Evolutionary conservation across 2,329 filamentous ascomycete genomes (phyloP).

Genomic region (Ophiostoma piceae): DNA sequence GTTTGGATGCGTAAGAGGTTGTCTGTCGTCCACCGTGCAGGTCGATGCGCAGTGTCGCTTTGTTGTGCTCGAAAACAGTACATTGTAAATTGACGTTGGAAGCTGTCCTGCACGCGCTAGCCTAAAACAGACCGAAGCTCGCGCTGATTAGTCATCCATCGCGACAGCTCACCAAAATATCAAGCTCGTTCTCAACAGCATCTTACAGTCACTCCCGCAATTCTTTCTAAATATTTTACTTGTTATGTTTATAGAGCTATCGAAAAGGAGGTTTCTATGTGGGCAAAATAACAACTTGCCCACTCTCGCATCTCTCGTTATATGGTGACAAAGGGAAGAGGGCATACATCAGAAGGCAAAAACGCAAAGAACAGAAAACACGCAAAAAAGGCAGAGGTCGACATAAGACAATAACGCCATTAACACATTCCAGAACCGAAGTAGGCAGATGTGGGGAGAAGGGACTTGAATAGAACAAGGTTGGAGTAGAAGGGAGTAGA

Average conservation of each 20-base stretch:
- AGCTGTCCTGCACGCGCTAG: not conserved
- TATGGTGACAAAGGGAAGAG: slow-evolving; percentile 17
- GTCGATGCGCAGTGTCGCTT: not conserved
- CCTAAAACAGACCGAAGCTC: not conserved
- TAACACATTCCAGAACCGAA: slow-evolving; percentile 11
- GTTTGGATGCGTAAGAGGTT: not conserved
- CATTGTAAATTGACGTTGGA: not conserved
- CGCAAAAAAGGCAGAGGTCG: not conserved
- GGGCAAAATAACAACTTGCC: slow-evolving; percentile 14
- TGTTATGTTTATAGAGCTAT: slow-evolving; percentile 13
- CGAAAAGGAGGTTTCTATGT: slow-evolving; percentile 17
- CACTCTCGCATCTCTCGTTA: slow-evolving; percentile 19
- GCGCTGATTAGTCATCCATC: not conserved
- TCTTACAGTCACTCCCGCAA: not conserved
- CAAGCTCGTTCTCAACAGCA: not conserved
- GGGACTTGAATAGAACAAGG: not conserved
- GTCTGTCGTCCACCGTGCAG: not conserved
- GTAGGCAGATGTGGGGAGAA: not conserved
- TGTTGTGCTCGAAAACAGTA: not conserved
- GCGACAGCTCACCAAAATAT: not conserved
- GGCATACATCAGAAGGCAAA: slow-evolving; percentile 1
- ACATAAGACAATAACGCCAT: slow-evolving; percentile 9
- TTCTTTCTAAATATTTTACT: not conserved
- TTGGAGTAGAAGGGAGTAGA: not conserved
- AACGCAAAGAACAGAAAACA: not conserved